phyloP scores from a whole-genome alignment of 768 basidiomycete genomes.

The Neoboletus brunneissimus region DNA sequence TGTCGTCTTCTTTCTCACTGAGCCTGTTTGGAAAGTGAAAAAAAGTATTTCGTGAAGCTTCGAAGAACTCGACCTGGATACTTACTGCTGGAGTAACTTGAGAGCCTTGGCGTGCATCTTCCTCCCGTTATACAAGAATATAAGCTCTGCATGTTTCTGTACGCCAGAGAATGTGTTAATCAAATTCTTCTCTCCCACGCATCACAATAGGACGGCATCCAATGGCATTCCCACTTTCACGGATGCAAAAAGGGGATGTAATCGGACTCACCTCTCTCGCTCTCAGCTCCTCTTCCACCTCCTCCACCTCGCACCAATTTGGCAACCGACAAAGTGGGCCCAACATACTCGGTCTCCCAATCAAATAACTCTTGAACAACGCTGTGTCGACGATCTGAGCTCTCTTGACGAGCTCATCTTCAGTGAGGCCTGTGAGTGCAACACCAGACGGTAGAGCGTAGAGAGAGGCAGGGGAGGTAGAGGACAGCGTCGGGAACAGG shows the following conservation, averaged over 20 bases:
- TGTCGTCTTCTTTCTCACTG: constrained; percentile 72
- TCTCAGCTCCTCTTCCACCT: constrained; percentile 85
- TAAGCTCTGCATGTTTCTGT: constrained; percentile 89
- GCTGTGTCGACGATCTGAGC: constrained; percentile 96
- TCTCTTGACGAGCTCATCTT: constrained; percentile 82
- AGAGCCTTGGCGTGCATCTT: constrained; percentile 93
- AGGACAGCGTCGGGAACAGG: constrained; percentile 65
- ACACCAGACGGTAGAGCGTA: constrained; percentile 69
- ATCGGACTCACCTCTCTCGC: constrained; percentile 60
- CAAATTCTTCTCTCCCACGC: not conserved
- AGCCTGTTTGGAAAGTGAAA: constrained; percentile 47
- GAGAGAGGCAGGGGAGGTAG: constrained; percentile 70
- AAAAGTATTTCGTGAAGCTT: not conserved
- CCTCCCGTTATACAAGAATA: constrained; percentile 90
- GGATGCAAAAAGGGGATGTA: not conserved
- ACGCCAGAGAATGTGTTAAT: not conserved
- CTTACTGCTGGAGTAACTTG: constrained; percentile 79
- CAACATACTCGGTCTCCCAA: constrained; percentile 75
- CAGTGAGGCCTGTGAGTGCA: constrained; percentile 66
- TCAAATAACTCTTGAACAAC: constrained; percentile 87
- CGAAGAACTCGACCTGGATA: not conserved
- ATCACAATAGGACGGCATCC: not conserved
- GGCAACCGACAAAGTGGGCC: constrained; percentile 85
- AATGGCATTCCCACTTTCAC: not conserved
- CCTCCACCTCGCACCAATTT: constrained; percentile 97